Base-by-base conservation (phyloP, 2,329 filamentous ascomycete species). In the Sporothrix inflata region DNA sequence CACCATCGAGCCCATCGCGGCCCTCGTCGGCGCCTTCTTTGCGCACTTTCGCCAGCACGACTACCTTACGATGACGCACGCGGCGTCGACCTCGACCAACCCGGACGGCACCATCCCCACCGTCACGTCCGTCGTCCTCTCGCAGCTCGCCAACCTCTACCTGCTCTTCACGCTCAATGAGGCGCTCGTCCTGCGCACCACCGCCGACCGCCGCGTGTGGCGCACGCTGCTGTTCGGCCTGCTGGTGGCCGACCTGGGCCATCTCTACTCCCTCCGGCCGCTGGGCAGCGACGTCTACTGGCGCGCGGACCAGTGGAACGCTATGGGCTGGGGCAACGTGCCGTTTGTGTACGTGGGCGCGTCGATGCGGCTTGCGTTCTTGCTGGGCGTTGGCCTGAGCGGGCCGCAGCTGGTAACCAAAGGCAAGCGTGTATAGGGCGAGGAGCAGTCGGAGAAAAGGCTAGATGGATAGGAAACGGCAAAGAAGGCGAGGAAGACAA, bases 131-230 rank as follows among this genome's bases (percentile, higher is more conserved):
- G 88, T 94, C 73, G 89, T 89, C 53, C 84, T 94, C 77, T 89
- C 89, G 21, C 92, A 95, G 82, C 86, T 95, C 42, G 91, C 91
- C 57, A 94, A 94, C 80, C 84, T 94, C 74, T 95, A 94, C 82
- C 80, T 94, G 51, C 87, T 92, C 72, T 93, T 94, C 80, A 89
- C 91, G 71, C 81, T 95, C 77, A 93, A 92, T 82, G 92, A 96
- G 82, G 91, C 91, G 1, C 81, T 94, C 30, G 90, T 95, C 14
- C 85, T 95, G 75, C 89, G 93, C 55, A 85, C 87, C 19, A 93
- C 92, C 7, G 82, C 83, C 67, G 90, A 94, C 81, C 78, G 90
- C 45, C 84, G 84, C 30, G 92, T 95, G 72, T 95, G 92, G 92
- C 85, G 83, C 75, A 84, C 87, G 0, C 84, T 94, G 34, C 83